Evolutionary conservation across 352 stramenopile genomes (phyloP).

Genomic region (Globisporangium middletonii): DNA sequence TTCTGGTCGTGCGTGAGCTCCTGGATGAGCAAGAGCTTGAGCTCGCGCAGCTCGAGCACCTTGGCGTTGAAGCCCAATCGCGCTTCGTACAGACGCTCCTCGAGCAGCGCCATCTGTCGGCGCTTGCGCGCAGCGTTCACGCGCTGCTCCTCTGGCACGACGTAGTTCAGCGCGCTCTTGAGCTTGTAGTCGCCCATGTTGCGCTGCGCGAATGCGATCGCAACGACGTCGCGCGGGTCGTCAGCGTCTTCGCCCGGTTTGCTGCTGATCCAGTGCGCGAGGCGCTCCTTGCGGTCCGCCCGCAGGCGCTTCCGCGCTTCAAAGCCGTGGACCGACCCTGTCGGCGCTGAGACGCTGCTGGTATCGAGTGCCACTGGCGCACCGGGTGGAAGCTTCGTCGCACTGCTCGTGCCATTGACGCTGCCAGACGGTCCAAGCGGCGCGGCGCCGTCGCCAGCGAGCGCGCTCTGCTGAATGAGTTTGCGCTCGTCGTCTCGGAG

Average conservation of each 20-base stretch:
- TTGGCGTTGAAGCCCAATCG: slow-evolving; percentile 88
- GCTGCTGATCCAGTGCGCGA: slow-evolving; percentile 50
- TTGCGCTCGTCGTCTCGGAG: slow-evolving; percentile 57
- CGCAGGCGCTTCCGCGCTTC: slow-evolving; percentile 78
- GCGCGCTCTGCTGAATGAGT: slow-evolving; percentile 18
- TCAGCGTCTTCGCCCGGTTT: slow-evolving; percentile 89
- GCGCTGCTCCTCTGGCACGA: slow-evolving; percentile 85
- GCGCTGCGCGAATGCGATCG: slow-evolving; percentile 81
- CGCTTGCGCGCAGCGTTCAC: slow-evolving; percentile 89
- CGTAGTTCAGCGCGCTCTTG: slow-evolving; percentile 83
- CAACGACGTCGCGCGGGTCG: slow-evolving; percentile 86
- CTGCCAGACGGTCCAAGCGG: background rate
- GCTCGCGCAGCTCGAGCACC: slow-evolving; percentile 82
- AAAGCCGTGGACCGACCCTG: slow-evolving; percentile 56
- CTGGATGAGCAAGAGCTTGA: slow-evolving; percentile 84
- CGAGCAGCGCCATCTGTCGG: slow-evolving; percentile 79
- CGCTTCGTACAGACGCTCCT: slow-evolving; percentile 77
- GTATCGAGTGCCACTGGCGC: slow-evolving; percentile 10
- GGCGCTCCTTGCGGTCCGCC: slow-evolving; percentile 54
- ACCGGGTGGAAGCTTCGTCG: slow-evolving; percentile 11
- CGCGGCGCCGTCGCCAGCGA: background rate
- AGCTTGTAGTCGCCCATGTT: slow-evolving; percentile 93
- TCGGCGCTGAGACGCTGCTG: background rate
- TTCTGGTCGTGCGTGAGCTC: slow-evolving; percentile 54
- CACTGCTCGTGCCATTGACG: background rate